Evolutionary conservation across 31 red algal genomes (phyloP), one percentile per base, ranked within the genome.

Genomic region (Endocladia muricata): DNA sequence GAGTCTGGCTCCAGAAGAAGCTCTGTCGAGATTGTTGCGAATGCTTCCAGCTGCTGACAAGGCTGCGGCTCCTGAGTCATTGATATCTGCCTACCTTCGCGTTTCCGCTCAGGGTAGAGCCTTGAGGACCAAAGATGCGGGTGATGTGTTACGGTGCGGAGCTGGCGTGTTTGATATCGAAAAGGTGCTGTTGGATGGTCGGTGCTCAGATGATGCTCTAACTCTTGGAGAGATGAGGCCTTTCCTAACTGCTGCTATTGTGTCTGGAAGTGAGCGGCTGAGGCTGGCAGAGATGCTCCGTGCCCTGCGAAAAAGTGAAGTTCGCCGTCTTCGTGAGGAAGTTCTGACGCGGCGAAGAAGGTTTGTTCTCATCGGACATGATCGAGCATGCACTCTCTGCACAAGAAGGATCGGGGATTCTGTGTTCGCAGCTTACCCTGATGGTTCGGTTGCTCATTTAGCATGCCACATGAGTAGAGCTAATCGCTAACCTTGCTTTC

Each of bases 381-480:
- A 90, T 52, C 51, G 86, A 40, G 86, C 77, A 25, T 90, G 86
- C 57, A 77, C 76, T 11, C 77, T 82, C 2, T 90, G 86, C 70
- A 82, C 77, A 13, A 74, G 86, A 55, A 57, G 70, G 61, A 90
- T 90, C 26, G 86, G 77, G 23, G 69, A 79, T 75, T 42, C 51
- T 36, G 86, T 76, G 3, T 77, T 90, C 70, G 86, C 62, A 13
- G 76, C 77, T 11, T 77, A 82, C 52, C 77, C 77, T 3, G 71
- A 82, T 51, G 77, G 86, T n/a, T 74, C 77, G 23, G 67, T 82
- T 26, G 71, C 77, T 29, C 86, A 90, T 37, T 70, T 81, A 13
- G 86, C 86, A 11, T 90, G 86, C 35, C 77, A 90, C 28, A 76
- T 90, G 26, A 88, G 81, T 38, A 38, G 59, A 76, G 81, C 74